These are phyloP conservation scores for Paraglomus occultum DNA, from an alignment of 192 early-diverging fungal species.

Conservation along the genomic window DNA sequence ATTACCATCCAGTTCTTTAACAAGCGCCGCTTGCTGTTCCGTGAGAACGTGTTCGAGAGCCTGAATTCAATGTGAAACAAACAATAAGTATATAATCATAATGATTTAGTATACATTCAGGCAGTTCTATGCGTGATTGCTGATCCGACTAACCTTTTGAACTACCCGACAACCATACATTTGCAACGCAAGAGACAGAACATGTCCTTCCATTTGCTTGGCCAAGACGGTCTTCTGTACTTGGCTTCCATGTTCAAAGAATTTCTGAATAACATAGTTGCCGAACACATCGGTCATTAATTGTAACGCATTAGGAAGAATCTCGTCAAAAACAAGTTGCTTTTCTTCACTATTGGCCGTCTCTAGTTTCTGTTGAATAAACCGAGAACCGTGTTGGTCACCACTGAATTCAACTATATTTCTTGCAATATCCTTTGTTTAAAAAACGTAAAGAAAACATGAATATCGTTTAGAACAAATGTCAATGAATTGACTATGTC, in stretches of 20 bases:
- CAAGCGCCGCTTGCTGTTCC: conserved; percentile 88
- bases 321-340: conserved; percentile 95
- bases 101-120: neutral
- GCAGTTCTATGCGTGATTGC: neutral
- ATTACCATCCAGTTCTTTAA: conserved; percentile 91
- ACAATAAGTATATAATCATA: neutral
- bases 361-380: conserved; percentile 98
- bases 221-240: conserved; percentile 91
- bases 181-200: conserved; percentile 89
- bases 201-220: conserved; percentile 95
- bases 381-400: conserved; percentile 98
- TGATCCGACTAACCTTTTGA: conserved; percentile 68
- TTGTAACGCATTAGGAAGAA: conserved; percentile 84
- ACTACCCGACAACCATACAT: conserved; percentile 99
- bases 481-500: conserved; percentile 1
- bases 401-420: conserved; percentile 97
- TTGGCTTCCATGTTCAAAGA: conserved; percentile 98
- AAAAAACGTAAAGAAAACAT: neutral
- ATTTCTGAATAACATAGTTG: conserved; percentile 99
- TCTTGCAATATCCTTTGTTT: conserved; percentile 80
- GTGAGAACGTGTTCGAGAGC: conserved; percentile 90
- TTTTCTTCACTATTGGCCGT: conserved; percentile 91
- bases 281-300: conserved; percentile 99
- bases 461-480: conserved; percentile 8
- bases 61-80: conserved; percentile 23